These are phyloP conservation scores for Vigna reflexopilosa DNA, from an alignment of 306 rosid genomes.

Conservation along the genomic window DNA sequence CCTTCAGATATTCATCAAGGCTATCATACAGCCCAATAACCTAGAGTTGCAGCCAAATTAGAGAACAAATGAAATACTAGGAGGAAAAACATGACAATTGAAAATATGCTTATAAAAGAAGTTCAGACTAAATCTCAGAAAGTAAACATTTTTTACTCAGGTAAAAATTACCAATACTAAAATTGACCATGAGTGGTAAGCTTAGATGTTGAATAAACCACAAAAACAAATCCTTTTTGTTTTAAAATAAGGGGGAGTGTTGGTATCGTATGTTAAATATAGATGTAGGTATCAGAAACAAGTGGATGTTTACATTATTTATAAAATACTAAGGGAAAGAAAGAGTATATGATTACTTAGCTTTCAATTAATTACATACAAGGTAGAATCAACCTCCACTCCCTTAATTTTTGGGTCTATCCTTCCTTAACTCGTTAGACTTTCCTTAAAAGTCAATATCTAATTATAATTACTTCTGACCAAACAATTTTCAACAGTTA, in stretches of 20 bases:
- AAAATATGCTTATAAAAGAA: slow-evolving; percentile 32
- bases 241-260: neutral
- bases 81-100: slow-evolving; percentile 18
- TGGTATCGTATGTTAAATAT: no score
- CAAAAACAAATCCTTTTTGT: slow-evolving; percentile 9
- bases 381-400: slow-evolving; percentile 7
- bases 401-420: no score
- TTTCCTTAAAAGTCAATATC: no score
- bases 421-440: no score
- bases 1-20: slow-evolving; percentile 84
- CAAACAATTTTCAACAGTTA: no score
- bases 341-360: slow-evolving; percentile 11
- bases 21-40: slow-evolving; percentile 63
- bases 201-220: slow-evolving; percentile 7
- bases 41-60: slow-evolving; percentile 57
- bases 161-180: slow-evolving; percentile 21
- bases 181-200: neutral
- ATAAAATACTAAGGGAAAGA: neutral
- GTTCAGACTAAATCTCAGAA: slow-evolving; percentile 10
- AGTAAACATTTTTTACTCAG: slow-evolving; percentile 3
- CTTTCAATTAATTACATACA: slow-evolving; percentile 9
- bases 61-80: slow-evolving; percentile 35
- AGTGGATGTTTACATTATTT: no score
- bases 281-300: slow-evolving; percentile 6
- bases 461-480: no score